These are phyloP conservation scores for Purpureocillium takamizusanense DNA, from an alignment of 2,329 filamentous ascomycete genomes.

Conservation along the genomic window DNA sequence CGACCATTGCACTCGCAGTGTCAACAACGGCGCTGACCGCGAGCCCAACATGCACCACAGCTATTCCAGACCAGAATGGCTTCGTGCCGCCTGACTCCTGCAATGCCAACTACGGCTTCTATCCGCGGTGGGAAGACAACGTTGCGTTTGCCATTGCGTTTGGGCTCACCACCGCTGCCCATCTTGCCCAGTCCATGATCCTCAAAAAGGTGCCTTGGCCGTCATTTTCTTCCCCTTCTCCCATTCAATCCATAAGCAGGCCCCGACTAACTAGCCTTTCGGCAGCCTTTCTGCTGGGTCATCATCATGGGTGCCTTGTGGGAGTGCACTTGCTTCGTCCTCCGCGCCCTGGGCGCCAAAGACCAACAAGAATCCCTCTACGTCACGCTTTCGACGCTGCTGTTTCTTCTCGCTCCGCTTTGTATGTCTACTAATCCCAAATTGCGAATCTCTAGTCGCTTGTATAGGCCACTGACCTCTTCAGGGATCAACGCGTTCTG, in stretches of 20 bases:
- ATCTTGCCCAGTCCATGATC: conserved; percentile 5
- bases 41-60: conserved; percentile 8
- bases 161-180: conserved; percentile 1
- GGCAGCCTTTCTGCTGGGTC: conserved; percentile 19
- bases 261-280: too few relatives aligned
- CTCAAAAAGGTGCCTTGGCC: conserved; percentile 6
- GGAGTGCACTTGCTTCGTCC: conserved; percentile 19
- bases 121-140: conserved; percentile 9
- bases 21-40: not conserved
- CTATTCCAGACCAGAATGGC: conserved; percentile 10
- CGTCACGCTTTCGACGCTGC: conserved; percentile 7
- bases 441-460: not conserved
- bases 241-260: too few relatives aligned
- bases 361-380: conserved; percentile 13
- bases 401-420: conserved; percentile 17
- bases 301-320: conserved; percentile 21
- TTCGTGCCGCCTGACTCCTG: conserved; percentile 11
- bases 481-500: conserved; percentile 32
- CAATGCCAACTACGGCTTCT: conserved; percentile 12
- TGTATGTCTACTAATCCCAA: conserved; percentile 10
- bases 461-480: not conserved
- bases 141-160: conserved; percentile 6
- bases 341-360: conserved; percentile 17
- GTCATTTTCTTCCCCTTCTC: too few relatives aligned
- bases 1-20: too few relatives aligned